These are phyloP conservation scores for Dispira simplex DNA, from an alignment of 192 early-diverging fungal genomes.

Conservation along the genomic window DNA sequence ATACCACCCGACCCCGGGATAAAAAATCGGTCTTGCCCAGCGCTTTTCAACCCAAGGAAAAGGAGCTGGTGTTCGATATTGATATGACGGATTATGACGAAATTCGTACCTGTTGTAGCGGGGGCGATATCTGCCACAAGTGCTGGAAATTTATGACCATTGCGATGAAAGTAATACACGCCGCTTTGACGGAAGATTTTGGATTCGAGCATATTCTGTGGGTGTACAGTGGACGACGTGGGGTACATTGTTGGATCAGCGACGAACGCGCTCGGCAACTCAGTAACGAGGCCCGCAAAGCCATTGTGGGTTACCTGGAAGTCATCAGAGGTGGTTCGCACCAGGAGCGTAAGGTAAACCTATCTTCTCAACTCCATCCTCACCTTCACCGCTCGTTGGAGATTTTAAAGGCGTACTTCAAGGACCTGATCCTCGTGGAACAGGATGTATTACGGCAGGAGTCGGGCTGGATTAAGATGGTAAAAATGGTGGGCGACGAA, in stretches of 20 bases:
- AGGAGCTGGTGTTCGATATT: conserved; percentile 97
- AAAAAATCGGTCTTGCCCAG: conserved; percentile 54
- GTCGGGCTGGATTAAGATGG: conserved; percentile 57
- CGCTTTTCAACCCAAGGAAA: conserved; percentile 59
- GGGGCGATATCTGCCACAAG: conserved; percentile 69
- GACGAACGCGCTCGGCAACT: conserved; percentile 75
- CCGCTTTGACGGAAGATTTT: conserved; percentile 75
- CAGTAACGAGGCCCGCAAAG: conserved; percentile 56
- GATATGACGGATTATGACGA: conserved; percentile 99
- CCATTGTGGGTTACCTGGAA: conserved; percentile 72
- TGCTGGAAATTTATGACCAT: conserved; percentile 95
- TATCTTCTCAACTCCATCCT: conserved; percentile 52
- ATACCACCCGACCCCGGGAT: conserved; percentile 69
- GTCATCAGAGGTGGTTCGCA: conserved; percentile 67
- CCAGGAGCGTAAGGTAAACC: conserved; percentile 51
- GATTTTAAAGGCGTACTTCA: conserved; percentile 59
- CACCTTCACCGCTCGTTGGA: conserved; percentile 32
- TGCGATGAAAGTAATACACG: conserved; percentile 76
- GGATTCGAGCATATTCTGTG: conserved; percentile 86
- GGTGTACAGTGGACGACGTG: conserved; percentile 93
- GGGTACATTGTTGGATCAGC: conserved; percentile 96
- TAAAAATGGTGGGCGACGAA: conserved; percentile 64
- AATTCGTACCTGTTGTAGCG: conserved; percentile 85
- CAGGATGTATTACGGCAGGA: conserved; percentile 51
- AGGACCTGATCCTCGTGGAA: conserved; percentile 44